Base-by-base conservation (phyloP, 345 rosid species). In the Hibiscus trionum region DNA sequence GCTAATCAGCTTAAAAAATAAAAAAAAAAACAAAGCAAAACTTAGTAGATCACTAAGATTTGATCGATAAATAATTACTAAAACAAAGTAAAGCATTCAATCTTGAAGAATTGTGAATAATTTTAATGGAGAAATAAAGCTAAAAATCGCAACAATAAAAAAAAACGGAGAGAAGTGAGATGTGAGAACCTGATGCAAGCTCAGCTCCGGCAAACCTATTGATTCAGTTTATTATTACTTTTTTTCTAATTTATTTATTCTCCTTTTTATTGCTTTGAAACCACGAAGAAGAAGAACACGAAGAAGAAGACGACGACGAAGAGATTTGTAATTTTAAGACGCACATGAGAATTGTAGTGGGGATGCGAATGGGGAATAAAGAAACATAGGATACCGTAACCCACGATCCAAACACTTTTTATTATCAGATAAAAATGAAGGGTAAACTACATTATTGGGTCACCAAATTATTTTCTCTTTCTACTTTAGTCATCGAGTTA, bases 61-160 rank as follows among this genome's bases (percentile, higher is more conserved):
- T 21, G 24, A 21, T 21, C 24, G 24, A 21, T 21, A 21, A 21
- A 21, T 21, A 21, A 21, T 21, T 21, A 21, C 24, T 21, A 21
- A 21, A 21, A 21, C 24, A 21, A 21, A 21, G 24, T 21, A 21
- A 21, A 21, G 24, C 24, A 21, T 21, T 21, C 24, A 21, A 21
- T 21, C 24, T 21, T 21, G 24, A 21, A 21, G 24, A 21, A 21
- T 21, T 21, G 24, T 21, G 24, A 21, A 21, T 21, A 21, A 21
- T 21, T 21, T 21, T 21, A 21, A 21, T 21, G 24, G 24, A 21
- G 24, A 21, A 21, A 21, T 21, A 0, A 21, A 21, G 24, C 88
- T 87, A 86, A 29, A 49, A 49, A 14, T 49, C 4, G 11, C 53
- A 49, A 14, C 7, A 49, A 12, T 14, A 11, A 49, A n/a, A 52